A percentile compares a stretch with the other conserved stretches of the same genome.
Evolutionary conservation across 2,329 filamentous ascomycete genomes (phyloP).

Genomic region (Ophiosphaerella korrae): DNA sequence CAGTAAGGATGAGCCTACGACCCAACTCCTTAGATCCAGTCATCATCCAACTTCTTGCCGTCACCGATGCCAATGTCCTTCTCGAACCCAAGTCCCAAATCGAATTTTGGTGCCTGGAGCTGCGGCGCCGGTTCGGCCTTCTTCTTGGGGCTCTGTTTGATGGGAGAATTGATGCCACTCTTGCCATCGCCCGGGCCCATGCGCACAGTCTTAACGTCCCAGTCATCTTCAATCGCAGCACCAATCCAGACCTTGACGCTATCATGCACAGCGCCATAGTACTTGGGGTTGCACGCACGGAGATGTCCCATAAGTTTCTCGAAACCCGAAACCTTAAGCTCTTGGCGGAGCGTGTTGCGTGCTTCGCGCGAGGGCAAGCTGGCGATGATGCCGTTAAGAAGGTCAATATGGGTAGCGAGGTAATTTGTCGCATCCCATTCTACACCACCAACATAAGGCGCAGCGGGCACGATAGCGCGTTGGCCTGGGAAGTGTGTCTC

Average conservation of each 20-base stretch:
- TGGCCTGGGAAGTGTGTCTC: constrained; percentile 81
- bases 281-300: constrained; percentile 95
- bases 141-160: constrained; percentile 51
- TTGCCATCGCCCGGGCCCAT: constrained; percentile 62
- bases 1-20: neutral
- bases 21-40: constrained; percentile 36
- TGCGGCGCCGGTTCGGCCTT: constrained; percentile 43
- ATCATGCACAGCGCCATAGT: constrained; percentile 91
- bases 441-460: constrained; percentile 93
- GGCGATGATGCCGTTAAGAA: constrained; percentile 88
- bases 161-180: constrained; percentile 29
- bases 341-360: constrained; percentile 77
- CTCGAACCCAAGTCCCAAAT: constrained; percentile 40
- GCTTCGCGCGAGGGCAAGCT: constrained; percentile 71
- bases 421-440: constrained; percentile 99
- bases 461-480: constrained; percentile 87
- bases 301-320: constrained; percentile 86
- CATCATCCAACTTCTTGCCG: constrained; percentile 30
- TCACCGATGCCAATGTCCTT: constrained; percentile 31
- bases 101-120: constrained; percentile 47
- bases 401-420: constrained; percentile 86
- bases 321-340: constrained; percentile 83
- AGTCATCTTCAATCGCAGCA: constrained; percentile 84
- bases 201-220: constrained; percentile 81
- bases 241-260: constrained; percentile 88